phyloP scores from a whole-genome alignment of 257 asterid species.

The Fraxinus excelsior region DNA sequence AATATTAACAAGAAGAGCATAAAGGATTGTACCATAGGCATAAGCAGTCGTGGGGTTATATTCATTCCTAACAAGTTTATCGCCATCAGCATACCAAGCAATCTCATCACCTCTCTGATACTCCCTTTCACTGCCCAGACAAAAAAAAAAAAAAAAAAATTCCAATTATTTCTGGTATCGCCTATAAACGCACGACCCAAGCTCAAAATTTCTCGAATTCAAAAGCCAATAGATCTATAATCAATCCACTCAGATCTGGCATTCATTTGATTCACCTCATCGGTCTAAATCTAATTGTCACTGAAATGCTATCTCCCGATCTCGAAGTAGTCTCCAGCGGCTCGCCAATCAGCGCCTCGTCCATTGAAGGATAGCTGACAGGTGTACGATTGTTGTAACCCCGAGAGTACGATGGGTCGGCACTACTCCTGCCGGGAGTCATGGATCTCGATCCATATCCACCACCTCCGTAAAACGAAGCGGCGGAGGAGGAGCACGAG shows the following conservation, averaged over 20 bases:
- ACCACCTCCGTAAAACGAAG: constrained; percentile 52
- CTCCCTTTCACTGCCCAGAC: constrained; percentile 92
- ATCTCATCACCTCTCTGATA: constrained; percentile 89
- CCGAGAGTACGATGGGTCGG: constrained; percentile 41
- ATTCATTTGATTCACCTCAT: constrained; percentile 59
- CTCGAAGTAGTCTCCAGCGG: constrained; percentile 56
- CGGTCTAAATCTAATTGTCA: constrained; percentile 94
- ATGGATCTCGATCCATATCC: constrained; percentile 74
- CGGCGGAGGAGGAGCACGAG: constrained; percentile 64
- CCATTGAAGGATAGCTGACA: constrained; percentile 61
- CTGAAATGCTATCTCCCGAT: constrained; percentile 94
- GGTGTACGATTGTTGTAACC: constrained; percentile 54
- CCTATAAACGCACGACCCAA: constrained; percentile 41
- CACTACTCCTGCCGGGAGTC: constrained; percentile 50
- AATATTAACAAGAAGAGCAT: background rate
- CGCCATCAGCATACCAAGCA: constrained; percentile 89
- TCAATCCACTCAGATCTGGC: constrained; percentile 56
- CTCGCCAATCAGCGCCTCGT: constrained; percentile 65
- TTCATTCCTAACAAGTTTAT: constrained; percentile 85
- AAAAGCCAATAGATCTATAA: constrained; percentile 33
- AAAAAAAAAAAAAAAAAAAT: constrained; percentile 30
- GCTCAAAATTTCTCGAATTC: constrained; percentile 25
- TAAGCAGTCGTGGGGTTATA: constrained; percentile 78
- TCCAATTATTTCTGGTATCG: constrained; percentile 32
- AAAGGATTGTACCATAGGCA: constrained; percentile 72